phyloP scores from a whole-genome alignment of 305 asterid genomes.

The Fraxinus sp. region DNA sequence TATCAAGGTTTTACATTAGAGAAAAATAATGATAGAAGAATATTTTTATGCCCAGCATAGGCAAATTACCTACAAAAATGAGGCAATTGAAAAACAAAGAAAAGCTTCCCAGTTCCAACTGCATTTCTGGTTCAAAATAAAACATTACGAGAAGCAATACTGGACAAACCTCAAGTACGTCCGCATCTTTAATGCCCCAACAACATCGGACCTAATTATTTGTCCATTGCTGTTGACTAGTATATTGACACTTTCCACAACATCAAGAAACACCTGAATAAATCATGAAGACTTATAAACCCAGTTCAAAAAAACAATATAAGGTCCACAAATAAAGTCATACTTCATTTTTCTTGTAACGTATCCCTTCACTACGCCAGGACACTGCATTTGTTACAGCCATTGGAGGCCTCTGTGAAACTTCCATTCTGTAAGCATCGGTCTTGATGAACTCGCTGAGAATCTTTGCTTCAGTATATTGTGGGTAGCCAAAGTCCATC shows the following conservation, averaged over 20 bases:
- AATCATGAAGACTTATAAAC: constrained; percentile 16
- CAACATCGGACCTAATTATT: constrained; percentile 85
- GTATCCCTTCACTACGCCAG: constrained; percentile 98
- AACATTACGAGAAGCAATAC: background rate
- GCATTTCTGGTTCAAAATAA: background rate
- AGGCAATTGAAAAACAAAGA: background rate
- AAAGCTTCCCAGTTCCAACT: background rate
- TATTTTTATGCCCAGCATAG: background rate
- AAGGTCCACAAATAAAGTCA: constrained; percentile 22
- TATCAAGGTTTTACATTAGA: background rate
- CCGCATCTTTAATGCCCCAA: constrained; percentile 96
- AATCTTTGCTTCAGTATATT: constrained; percentile 94
- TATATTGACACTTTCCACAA: constrained; percentile 94
- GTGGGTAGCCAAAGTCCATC: constrained; percentile 99
- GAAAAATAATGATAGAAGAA: background rate
- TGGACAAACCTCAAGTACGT: constrained; percentile 76
- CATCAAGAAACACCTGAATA: constrained; percentile 76
- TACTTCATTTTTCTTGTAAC: constrained; percentile 90
- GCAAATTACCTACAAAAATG: background rate
- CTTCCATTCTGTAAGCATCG: constrained; percentile 98
- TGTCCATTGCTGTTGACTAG: constrained; percentile 96
- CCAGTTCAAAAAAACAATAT: constrained; percentile 5
- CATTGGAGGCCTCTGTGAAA: constrained; percentile 96
- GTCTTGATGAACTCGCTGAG: constrained; percentile 98
- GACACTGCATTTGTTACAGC: constrained; percentile 99